phyloP scores from a whole-genome alignment of 2,329 filamentous ascomycete genomes.

The Fusarium buharicum region DNA sequence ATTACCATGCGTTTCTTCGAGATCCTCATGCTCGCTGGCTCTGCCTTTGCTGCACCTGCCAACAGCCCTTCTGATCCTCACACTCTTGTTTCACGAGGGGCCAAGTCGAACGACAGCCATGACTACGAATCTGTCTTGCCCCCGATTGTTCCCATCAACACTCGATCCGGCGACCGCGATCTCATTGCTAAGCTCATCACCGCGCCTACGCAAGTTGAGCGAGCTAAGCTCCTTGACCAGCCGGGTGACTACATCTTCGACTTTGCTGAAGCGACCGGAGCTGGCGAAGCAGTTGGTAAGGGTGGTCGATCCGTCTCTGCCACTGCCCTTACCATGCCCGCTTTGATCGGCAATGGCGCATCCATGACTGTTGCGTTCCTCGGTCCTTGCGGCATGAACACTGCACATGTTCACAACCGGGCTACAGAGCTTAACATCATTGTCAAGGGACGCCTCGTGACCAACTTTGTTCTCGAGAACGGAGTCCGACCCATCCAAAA shows the following conservation, averaged over 20 bases:
- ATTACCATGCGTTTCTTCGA: background rate
- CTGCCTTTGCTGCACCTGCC: background rate
- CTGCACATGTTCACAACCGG: constrained; percentile 60
- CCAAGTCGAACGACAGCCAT: background rate
- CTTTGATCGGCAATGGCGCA: constrained; percentile 59
- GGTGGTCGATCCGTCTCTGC: constrained; percentile 55
- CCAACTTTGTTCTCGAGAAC: constrained; percentile 58
- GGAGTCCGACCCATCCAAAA: constrained; percentile 52
- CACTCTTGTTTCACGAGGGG: background rate
- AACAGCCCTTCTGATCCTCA: background rate
- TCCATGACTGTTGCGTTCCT: constrained; percentile 62
- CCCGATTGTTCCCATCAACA: constrained; percentile 45
- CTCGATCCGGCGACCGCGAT: constrained; percentile 39
- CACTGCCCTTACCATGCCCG: constrained; percentile 60
- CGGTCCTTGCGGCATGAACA: constrained; percentile 62
- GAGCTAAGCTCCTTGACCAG: constrained; percentile 48
- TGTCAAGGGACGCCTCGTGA: constrained; percentile 56
- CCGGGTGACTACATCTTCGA: constrained; percentile 56
- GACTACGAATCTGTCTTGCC: constrained; percentile 31
- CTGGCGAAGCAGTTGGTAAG: constrained; percentile 39
- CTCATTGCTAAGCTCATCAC: constrained; percentile 46
- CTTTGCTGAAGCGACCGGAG: constrained; percentile 48
- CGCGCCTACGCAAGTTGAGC: constrained; percentile 46
- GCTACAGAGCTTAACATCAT: constrained; percentile 60
- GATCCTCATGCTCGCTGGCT: background rate